Percentiles rank a stretch among this genome's conserved stretches.
These are phyloP conservation scores for Monilinia fructigena DNA, from an alignment of 2,329 filamentous ascomycete species.

Conservation along the genomic window DNA sequence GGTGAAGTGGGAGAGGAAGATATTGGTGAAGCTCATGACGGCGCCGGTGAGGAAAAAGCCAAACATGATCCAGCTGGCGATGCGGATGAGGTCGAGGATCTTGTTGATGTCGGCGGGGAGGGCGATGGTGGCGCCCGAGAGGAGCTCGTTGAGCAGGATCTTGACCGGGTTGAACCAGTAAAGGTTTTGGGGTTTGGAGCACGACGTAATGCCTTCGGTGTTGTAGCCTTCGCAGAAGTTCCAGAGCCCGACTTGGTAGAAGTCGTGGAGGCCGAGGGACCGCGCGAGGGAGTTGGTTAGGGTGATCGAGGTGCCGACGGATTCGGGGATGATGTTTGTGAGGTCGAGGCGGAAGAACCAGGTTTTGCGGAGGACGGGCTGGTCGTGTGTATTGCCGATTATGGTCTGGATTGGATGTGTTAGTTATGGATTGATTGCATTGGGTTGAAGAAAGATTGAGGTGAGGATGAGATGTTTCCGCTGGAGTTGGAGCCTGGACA, in stretches of 20 bases:
- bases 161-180: slow-evolving; percentile 93
- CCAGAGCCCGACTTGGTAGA: slow-evolving; percentile 92
- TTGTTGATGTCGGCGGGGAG: slow-evolving; percentile 71
- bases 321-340: slow-evolving; percentile 59
- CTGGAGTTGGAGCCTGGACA: background rate
- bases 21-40: slow-evolving; percentile 68
- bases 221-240: slow-evolving; percentile 86
- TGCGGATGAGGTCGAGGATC: slow-evolving; percentile 70
- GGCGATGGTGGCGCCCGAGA: slow-evolving; percentile 79
- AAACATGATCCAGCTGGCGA: slow-evolving; percentile 84
- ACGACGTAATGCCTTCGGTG: slow-evolving; percentile 70
- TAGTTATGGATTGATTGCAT: background rate
- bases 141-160: slow-evolving; percentile 75
- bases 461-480: no score
- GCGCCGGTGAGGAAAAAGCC: slow-evolving; percentile 75
- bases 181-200: slow-evolving; percentile 65
- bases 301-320: slow-evolving; percentile 52
- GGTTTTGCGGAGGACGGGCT: slow-evolving; percentile 62
- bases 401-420: slow-evolving; percentile 47
- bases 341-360: slow-evolving; percentile 87
- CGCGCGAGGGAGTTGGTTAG: slow-evolving; percentile 87
- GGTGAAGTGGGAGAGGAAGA: slow-evolving; percentile 56
- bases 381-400: slow-evolving; percentile 69
- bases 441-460: background rate
- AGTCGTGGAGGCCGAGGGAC: slow-evolving; percentile 85